These are phyloP conservation scores for Hypoxylon sp. DNA, from an alignment of 2,329 filamentous ascomycete species.

Conservation along the genomic window DNA sequence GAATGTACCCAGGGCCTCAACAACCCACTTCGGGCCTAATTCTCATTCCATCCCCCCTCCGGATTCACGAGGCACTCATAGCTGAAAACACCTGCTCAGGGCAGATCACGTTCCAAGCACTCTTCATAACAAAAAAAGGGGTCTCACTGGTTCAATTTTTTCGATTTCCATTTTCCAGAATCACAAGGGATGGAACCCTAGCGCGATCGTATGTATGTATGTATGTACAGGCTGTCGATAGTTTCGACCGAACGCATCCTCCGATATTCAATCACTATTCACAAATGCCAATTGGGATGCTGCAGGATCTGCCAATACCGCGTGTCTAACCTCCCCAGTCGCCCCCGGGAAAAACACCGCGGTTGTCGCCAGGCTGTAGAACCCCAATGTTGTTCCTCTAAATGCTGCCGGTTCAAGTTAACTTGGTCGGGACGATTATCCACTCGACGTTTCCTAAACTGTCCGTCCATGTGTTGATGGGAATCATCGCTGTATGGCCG, in stretches of 20 bases:
- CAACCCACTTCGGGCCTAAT: slow-evolving; percentile 21
- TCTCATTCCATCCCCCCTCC: slow-evolving; percentile 23
- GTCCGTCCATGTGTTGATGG: slow-evolving; percentile 15
- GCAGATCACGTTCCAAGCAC: slow-evolving; percentile 29
- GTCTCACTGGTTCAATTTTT: slow-evolving; percentile 37
- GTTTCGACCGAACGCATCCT: slow-evolving; percentile 29
- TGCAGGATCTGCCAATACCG: slow-evolving; percentile 24
- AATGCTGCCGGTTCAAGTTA: slow-evolving; percentile 19
- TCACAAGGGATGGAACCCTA: slow-evolving; percentile 27
- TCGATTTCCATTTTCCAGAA: slow-evolving; percentile 42
- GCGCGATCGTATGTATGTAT: slow-evolving; percentile 43
- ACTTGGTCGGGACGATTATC: slow-evolving; percentile 29
- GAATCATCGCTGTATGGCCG: slow-evolving; percentile 25
- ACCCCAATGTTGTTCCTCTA: slow-evolving; percentile 22
- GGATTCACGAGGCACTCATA: slow-evolving; percentile 14
- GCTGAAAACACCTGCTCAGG: slow-evolving; percentile 12
- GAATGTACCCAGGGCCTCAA: slow-evolving; percentile 32
- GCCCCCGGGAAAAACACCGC: slow-evolving; percentile 33
- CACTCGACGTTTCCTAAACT: slow-evolving; percentile 23
- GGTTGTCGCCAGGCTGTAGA: slow-evolving; percentile 28
- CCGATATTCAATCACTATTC: slow-evolving; percentile 31
- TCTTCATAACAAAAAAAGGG: slow-evolving; percentile 21
- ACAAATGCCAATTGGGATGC: slow-evolving; percentile 30
- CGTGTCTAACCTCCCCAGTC: slow-evolving; percentile 28
- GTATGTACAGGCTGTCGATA: slow-evolving; percentile 43